Percentiles rank a stretch among this genome's conserved stretches.
Evolutionary conservation across 2,329 filamentous ascomycete genomes (phyloP).

Genomic region (Xylaria hypoxylon): DNA sequence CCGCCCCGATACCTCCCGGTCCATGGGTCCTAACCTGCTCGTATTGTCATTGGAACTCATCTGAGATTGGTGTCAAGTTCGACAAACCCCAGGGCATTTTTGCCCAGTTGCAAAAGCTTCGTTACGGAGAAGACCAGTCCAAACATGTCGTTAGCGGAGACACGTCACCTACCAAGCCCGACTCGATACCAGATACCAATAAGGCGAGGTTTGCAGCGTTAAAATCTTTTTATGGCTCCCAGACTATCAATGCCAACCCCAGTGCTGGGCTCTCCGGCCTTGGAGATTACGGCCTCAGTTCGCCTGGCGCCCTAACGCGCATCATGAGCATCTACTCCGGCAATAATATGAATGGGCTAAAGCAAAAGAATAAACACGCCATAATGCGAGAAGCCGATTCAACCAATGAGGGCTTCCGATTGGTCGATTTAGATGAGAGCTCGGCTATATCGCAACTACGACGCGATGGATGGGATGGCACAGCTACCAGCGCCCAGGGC

Average conservation of each 20-base stretch:
- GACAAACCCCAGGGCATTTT: conserved; percentile 90
- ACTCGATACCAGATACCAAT: conserved; percentile 69
- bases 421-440: conserved; percentile 71
- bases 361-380: conserved; percentile 73
- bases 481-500: conserved; percentile 63
- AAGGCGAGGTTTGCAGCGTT: conserved; percentile 72
- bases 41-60: conserved; percentile 93
- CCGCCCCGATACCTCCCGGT: conserved; percentile 51
- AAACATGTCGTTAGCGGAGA: conserved; percentile 43
- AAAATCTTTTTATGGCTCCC: conserved; percentile 82
- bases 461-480: conserved; percentile 71
- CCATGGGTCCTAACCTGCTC: conserved; percentile 86
- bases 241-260: conserved; percentile 71
- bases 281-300: conserved; percentile 71
- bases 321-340: conserved; percentile 93
- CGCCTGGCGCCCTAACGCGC: conserved; percentile 83
- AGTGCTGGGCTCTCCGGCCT: conserved; percentile 62
- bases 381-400: conserved; percentile 84
- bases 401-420: conserved; percentile 76
- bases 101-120: conserved; percentile 79
- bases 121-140: conserved; percentile 66
- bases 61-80: conserved; percentile 90
- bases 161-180: conserved; percentile 56
- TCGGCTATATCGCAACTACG: conserved; percentile 70
- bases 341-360: conserved; percentile 70